Evolutionary conservation across 352 stramenopile genomes (phyloP), one percentile per base, ranked within the genome.

Genomic region (Pythium folliculosum): DNA sequence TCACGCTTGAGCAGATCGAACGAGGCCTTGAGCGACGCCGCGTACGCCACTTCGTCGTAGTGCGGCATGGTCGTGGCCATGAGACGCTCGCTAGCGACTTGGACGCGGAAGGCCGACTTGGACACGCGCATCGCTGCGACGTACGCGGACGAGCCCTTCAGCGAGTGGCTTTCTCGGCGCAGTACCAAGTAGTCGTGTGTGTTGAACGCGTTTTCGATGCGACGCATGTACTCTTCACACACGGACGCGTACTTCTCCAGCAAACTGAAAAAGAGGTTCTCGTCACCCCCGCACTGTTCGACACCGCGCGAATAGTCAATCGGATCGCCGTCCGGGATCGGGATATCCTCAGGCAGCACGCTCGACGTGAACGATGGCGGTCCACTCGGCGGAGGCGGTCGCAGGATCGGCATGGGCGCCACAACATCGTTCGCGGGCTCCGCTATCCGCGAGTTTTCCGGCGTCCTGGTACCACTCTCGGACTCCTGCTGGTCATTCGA

Each of bases 121-220:
- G 84, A 93, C 27, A 95, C 83, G 27, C 88, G 82, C 77, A 92
- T 81, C 0, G 88, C 88, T 9, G 88, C 88, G 2, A 94, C 86
- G 48, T 95, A 95, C 12, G 88, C 88, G 0, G 88, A 94, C 8
- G 84, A 93, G n/a, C 88, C 87, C 66, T 95, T 95, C n/a, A 95
- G 66, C 13, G 88, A 95, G 63, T 95, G 88, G 56, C 82, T 90
- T 63, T 94, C 86, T 5, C 85, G 81, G 5, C 86, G 76, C 25
- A 95, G 67, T 13, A 89, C 79, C 3, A 87, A 68, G 57, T 81
- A 92, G 62, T 95, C 82, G 14, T 66, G 63, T 1, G 62, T 67
- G 14, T 64, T 49, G 64, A 84, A 92, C 10, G 82, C 80, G 25
- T 76, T 76, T 38, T 94, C 84, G 44, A 95, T 92, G 22, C 82